Percentiles rank a stretch among this genome's conserved stretches.
Conservation (phyloP, 108 stramenopile species). For the Nitzschia sp. region DNA sequence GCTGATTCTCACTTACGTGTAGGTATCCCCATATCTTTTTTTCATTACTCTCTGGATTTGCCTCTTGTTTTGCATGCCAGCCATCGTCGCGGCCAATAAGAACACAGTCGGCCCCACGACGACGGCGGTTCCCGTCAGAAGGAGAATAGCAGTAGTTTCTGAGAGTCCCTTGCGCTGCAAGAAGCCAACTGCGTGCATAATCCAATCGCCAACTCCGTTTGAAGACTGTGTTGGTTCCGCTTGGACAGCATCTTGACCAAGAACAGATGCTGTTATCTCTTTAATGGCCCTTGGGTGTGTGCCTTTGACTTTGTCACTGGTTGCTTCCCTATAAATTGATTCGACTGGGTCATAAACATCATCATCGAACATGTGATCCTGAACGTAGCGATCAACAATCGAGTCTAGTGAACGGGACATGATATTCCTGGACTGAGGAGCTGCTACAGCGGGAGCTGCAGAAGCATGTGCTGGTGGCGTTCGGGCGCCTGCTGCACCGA, state of each 20-base stretch:
- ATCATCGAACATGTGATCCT: conserved; percentile 78
- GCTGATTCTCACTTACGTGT: conserved; percentile 30
- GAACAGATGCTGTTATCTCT: conserved; percentile 35
- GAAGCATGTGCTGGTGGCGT: conserved; percentile 30
- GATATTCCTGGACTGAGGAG: conserved; percentile 9
- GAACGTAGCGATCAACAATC: conserved; percentile 72
- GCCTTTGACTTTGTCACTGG: conserved; percentile 38
- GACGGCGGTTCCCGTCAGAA: conserved; percentile 35
- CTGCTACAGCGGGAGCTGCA: conserved; percentile 1
- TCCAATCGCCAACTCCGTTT: conserved; percentile 20
- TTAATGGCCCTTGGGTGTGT: conserved; percentile 40
- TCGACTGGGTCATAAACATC: conserved; percentile 80
- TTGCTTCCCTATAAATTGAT: conserved; percentile 77
- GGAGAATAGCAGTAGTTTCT: conserved; percentile 39
- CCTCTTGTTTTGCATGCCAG: conserved; percentile 38
- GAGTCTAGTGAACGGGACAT: conserved; percentile 51
- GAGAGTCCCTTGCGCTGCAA: conserved; percentile 34
- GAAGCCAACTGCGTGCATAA: conserved; percentile 23
- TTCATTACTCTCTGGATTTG: conserved; percentile 47
- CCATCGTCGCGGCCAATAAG: conserved; percentile 23
- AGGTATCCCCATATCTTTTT: conserved; percentile 53
- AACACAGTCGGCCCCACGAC: conserved; percentile 24
- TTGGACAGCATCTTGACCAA: conserved; percentile 43
- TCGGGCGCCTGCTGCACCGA: conserved; percentile 21
- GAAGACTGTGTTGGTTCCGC: conserved; percentile 12